phyloP scores from a whole-genome alignment of 495 filamentous ascomycete species.

The Astrocystis sublimbata region DNA sequence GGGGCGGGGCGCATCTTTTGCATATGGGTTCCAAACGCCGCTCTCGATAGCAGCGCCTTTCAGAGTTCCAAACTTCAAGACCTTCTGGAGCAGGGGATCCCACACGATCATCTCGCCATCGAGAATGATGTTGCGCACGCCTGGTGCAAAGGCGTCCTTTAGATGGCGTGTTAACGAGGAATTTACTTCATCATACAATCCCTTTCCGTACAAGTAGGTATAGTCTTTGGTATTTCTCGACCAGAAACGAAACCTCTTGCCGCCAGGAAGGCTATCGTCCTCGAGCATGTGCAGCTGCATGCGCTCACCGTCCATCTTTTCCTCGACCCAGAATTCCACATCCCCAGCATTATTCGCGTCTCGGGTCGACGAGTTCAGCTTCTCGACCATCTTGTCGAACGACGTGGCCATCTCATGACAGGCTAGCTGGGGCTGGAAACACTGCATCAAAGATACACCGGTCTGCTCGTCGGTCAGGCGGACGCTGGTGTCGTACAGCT shows the following conservation, averaged over 20 bases:
- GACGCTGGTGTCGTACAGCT: conserved; percentile 75
- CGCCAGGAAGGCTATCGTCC: conserved; percentile 65
- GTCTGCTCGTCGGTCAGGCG: conserved; percentile 74
- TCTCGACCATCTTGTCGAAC: conserved; percentile 77
- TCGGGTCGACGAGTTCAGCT: conserved; percentile 53
- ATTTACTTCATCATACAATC: conserved; percentile 67
- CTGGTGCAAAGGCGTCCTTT: conserved; percentile 71
- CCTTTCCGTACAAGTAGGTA: conserved; percentile 86
- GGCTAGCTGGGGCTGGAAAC: conserved; percentile 95
- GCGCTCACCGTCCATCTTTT: conserved; percentile 94
- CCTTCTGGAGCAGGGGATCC: conserved; percentile 84
- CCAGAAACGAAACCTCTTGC: conserved; percentile 84
- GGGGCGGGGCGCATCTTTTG: conserved; percentile 69
- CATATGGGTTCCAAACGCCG: conserved; percentile 70
- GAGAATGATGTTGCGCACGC: conserved; percentile 81
- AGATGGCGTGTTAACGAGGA: conserved; percentile 80
- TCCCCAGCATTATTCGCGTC: conserved; percentile 64
- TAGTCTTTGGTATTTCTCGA: conserved; percentile 97
- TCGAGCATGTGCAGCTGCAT: conserved; percentile 95
- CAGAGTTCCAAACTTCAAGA: conserved; percentile 87
- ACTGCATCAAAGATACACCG: conserved; percentile 83
- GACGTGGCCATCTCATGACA: conserved; percentile 86
- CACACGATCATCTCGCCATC: conserved; percentile 99
- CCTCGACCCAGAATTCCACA: conserved; percentile 90
- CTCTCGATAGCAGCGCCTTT: conserved; percentile 87